A percentile compares a stretch with the other conserved stretches of the same genome.
phyloP scores from a whole-genome alignment of 371 early-diverging fungal species.

The Blakeslea trispora region DNA sequence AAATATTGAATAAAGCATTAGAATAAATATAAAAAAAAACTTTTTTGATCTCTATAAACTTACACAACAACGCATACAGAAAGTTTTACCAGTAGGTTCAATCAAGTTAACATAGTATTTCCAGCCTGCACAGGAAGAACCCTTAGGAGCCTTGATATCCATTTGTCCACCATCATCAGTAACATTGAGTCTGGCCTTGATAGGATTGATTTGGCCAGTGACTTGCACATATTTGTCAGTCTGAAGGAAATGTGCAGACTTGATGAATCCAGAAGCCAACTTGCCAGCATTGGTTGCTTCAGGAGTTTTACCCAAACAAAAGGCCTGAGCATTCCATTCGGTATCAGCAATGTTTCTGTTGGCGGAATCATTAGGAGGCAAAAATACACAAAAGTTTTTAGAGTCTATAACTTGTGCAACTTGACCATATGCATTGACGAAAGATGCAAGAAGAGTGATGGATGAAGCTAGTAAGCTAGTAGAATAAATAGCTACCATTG shows the following conservation, averaged over 20 bases:
- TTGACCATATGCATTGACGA: slow-evolving; percentile 34
- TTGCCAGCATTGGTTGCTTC: slow-evolving; percentile 38
- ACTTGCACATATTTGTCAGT: slow-evolving; percentile 54
- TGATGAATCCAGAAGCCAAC: slow-evolving; percentile 45
- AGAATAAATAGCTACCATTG: slow-evolving; percentile 13
- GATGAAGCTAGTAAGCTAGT: slow-evolving; percentile 11
- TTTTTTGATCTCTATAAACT: too few relatives aligned
- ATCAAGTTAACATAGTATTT: slow-evolving; percentile 51
- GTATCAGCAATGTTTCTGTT: slow-evolving; percentile 44
- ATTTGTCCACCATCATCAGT: slow-evolving; percentile 56
- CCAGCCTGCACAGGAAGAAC: slow-evolving; percentile 53
- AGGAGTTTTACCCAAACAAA: slow-evolving; percentile 50
- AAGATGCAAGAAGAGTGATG: slow-evolving; percentile 15
- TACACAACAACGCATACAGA: slow-evolving; percentile 63
- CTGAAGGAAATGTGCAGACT: slow-evolving; percentile 45
- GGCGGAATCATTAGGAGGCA: slow-evolving; percentile 48
- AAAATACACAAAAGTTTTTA: slow-evolving; percentile 52
- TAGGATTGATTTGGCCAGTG: slow-evolving; percentile 55
- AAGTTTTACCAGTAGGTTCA: slow-evolving; percentile 49
- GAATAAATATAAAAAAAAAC: too few relatives aligned
- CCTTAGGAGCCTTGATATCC: slow-evolving; percentile 50
- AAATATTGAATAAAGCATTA: slow-evolving; percentile 34
- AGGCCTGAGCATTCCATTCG: slow-evolving; percentile 55
- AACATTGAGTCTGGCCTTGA: slow-evolving; percentile 35
- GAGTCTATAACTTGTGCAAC: slow-evolving; percentile 44